A percentile compares a stretch with the other conserved stretches of the same genome.
Evolutionary conservation across 192 early-diverging fungal genomes (phyloP).

Genomic region (Allomyces arbusculus): DNA sequence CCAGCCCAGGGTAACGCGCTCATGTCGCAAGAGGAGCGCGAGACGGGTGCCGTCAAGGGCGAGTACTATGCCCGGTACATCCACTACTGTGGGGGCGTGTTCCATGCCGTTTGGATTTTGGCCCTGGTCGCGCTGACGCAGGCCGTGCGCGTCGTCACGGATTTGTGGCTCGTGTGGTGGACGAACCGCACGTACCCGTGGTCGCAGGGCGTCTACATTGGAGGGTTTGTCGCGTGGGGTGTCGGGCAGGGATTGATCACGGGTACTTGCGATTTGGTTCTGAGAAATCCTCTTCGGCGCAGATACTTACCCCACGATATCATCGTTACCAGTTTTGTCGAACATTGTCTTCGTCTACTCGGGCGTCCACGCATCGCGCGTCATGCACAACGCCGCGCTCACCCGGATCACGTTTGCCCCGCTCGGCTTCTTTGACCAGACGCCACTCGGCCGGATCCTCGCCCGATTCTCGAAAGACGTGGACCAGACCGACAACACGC

Average conservation of each 20-base stretch:
- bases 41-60: not conserved
- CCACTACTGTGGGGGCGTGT: not conserved
- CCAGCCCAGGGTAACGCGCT: not conserved
- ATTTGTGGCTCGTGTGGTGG: not conserved
- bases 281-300: too few relatives aligned
- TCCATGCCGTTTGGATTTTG: not conserved
- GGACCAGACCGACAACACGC: slow-evolving; percentile 40
- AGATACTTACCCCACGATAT: too few relatives aligned
- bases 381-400: slow-evolving; percentile 47
- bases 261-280: too few relatives aligned
- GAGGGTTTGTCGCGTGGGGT: slow-evolving; percentile 42
- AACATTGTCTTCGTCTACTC: slow-evolving; percentile 37
- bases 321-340: slow-evolving; percentile 11
- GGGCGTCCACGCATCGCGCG: slow-evolving; percentile 34
- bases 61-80: not conserved
- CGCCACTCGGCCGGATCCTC: slow-evolving; percentile 53
- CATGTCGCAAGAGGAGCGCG: not conserved
- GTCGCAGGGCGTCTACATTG: slow-evolving; percentile 22
- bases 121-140: not conserved
- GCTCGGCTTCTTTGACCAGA: slow-evolving; percentile 54
- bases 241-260: slow-evolving; percentile 31
- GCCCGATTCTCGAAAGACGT: slow-evolving; percentile 39
- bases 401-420: slow-evolving; percentile 49
- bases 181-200: not conserved
- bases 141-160: not conserved